Base-by-base conservation (phyloP, 345 rosid species). In the Brassica cretica region DNA sequence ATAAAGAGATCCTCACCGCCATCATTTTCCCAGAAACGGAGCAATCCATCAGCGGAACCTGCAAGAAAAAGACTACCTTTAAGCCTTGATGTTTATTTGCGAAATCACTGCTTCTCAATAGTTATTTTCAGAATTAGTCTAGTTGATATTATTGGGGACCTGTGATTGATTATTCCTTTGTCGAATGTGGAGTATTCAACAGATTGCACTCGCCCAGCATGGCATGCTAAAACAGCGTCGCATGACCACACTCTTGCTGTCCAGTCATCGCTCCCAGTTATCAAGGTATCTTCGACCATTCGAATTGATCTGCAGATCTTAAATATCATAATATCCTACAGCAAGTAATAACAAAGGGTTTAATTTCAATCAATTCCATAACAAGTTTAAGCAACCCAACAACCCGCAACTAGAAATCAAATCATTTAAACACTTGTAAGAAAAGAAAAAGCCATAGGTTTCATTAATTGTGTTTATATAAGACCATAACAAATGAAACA, bases 201-300 rank as follows among this genome's bases (percentile, higher is more conserved):
- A 71, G 89, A 81, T 62, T 84, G 80, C 69, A 93, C 84, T 4
- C 97, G 96, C 63, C 99, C 97, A 69, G 96, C 98, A 82, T 96
- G 99, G 82, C 98, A 93, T 59, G 99, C 98, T 44, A 96, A 88
- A 74, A 96, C 96, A 37, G 94, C 90, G 68, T 93, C 94, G 68
- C 98, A 91, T 37, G 99, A 90, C 99, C 99, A 96, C 65, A 96
- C 85, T 86, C 99, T 88, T 64, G 99, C 99, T 1, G 99, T 96
- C 99, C 99, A 96, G 78, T 96, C 99, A 85, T 96, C 99, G 81
- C 99, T 90, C 63, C 98, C 99, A 35, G 98, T 96, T 72, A 96
- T 80, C 78, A 96, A 66, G 16, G 97, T 93, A 78, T 96, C 99
- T 32, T 90, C 97, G 19, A 89, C 97, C 99, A 96, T 96, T 87